Percentiles rank a stretch among this genome's conserved stretches.
These are phyloP conservation scores for Falciphora oryzae DNA, from an alignment of 2,329 filamentous ascomycete species.

Conservation along the genomic window DNA sequence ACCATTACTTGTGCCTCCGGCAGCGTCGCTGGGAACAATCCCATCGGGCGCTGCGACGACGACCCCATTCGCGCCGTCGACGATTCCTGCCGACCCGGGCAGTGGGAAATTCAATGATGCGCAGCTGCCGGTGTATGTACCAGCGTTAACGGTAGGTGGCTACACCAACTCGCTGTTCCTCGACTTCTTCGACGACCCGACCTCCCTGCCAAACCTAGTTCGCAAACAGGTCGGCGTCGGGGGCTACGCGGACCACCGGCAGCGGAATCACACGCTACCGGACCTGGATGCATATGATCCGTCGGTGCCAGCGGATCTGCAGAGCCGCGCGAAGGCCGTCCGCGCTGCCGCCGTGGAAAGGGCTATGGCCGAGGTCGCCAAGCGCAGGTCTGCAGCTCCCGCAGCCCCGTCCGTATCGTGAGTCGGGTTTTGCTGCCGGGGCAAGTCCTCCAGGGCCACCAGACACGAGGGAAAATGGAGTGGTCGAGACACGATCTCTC, in stretches of 20 bases:
- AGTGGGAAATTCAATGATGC: neutral
- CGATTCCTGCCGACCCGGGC: slow-evolving; percentile 1
- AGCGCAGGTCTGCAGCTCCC: neutral
- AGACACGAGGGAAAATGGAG: neutral
- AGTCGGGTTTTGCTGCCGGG: neutral
- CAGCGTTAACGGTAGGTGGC: neutral
- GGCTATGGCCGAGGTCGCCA: neutral
- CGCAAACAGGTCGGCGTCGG: neutral
- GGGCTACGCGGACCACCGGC: neutral
- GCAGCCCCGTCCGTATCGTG: neutral
- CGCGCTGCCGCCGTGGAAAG: slow-evolving; percentile 2
- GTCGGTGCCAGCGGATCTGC: slow-evolving; percentile 1
- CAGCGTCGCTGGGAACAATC: neutral
- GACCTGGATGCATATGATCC: slow-evolving; percentile 1
- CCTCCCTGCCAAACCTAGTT: neutral
- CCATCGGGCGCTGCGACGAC: neutral
- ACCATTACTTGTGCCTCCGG: neutral
- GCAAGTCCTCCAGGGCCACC: too few relatives aligned
- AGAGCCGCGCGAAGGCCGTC: slow-evolving; percentile 3
- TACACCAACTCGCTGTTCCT: slow-evolving; percentile 1
- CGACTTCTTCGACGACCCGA: slow-evolving; percentile 3
- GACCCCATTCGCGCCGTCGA: neutral
- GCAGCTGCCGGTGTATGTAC: neutral
- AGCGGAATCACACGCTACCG: neutral
- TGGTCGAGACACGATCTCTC: neutral